Percentiles rank a stretch among this genome's conserved stretches.
Evolutionary conservation across 2,329 filamentous ascomycete genomes (phyloP).

Genomic region (Aureobasidium melanogenum): DNA sequence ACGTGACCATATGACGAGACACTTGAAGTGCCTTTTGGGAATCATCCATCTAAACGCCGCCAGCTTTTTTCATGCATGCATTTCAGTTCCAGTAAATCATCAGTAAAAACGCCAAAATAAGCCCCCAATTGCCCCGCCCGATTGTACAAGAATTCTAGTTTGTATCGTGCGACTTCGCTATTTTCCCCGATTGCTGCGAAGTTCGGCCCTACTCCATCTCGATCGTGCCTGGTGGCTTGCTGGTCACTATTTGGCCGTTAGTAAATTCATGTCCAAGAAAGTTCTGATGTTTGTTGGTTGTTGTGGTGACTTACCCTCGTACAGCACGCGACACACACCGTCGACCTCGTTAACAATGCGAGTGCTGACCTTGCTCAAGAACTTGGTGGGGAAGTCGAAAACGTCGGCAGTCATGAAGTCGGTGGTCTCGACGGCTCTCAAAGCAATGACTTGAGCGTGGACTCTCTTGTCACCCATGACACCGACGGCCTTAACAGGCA

Average conservation of each 20-base stretch:
- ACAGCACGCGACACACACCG: constrained; percentile 62
- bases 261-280: neutral
- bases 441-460: constrained; percentile 52
- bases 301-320: constrained; percentile 48
- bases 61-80: constrained; percentile 9
- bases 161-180: constrained; percentile 1
- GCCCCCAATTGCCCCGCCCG: neutral
- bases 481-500: constrained; percentile 57
- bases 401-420: constrained; percentile 71
- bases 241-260: constrained; percentile 39
- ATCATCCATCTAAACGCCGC: constrained; percentile 7
- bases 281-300: constrained; percentile 6
- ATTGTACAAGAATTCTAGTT: constrained; percentile 4
- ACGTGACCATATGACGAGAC: constrained; percentile 2
- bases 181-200: neutral
- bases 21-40: neutral
- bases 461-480: constrained; percentile 64
- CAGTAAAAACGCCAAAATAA: constrained; percentile 6
- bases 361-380: constrained; percentile 56
- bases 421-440: constrained; percentile 53
- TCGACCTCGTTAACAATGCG: constrained; percentile 69
- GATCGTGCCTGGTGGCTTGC: constrained; percentile 63
- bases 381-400: constrained; percentile 55
- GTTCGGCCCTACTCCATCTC: constrained; percentile 54
- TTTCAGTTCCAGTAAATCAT: constrained; percentile 9